Conservation (phyloP, 345 rosid species). For the Salix koriyanagi region DNA sequence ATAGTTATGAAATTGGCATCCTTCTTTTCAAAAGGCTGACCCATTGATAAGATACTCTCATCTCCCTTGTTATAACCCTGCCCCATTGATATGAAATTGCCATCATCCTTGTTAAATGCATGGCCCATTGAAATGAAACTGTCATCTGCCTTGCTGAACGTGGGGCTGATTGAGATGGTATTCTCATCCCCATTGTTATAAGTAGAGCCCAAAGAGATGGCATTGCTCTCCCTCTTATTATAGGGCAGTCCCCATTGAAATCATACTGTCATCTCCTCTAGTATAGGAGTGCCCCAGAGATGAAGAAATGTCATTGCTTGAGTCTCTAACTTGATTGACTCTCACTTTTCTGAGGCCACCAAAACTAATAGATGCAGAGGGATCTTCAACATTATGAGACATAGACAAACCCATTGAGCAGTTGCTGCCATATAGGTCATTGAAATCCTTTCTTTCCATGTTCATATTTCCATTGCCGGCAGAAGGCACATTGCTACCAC, state of each 20-base stretch:
- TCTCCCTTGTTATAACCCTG: slow-evolving; percentile 34
- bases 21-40: slow-evolving; percentile 39
- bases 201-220: slow-evolving; percentile 25
- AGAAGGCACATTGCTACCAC: slow-evolving; percentile 39
- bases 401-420: slow-evolving; percentile 51
- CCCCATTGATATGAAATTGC: slow-evolving; percentile 41
- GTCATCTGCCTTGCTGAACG: slow-evolving; percentile 35
- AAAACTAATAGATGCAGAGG: slow-evolving; percentile 46
- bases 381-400: slow-evolving; percentile 52
- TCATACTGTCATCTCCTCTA: slow-evolving; percentile 29
- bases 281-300: slow-evolving; percentile 42
- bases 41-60: slow-evolving; percentile 34
- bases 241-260: slow-evolving; percentile 26
- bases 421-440: slow-evolving; percentile 38
- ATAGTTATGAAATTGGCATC: slow-evolving; percentile 27
- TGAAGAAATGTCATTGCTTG: slow-evolving; percentile 34
- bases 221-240: slow-evolving; percentile 15
- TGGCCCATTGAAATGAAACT: slow-evolving; percentile 26
- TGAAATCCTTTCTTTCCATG: slow-evolving; percentile 38
- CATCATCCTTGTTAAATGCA: slow-evolving; percentile 47
- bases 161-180: slow-evolving; percentile 22
- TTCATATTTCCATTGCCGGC: slow-evolving; percentile 32
- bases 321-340: slow-evolving; percentile 60
- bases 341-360: slow-evolving; percentile 60
- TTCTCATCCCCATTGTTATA: slow-evolving; percentile 20